Percentiles rank a stretch among this genome's conserved stretches.
Evolutionary conservation across 768 basidiomycete species (phyloP).

Genomic region (Naganishia antarctica): DNA sequence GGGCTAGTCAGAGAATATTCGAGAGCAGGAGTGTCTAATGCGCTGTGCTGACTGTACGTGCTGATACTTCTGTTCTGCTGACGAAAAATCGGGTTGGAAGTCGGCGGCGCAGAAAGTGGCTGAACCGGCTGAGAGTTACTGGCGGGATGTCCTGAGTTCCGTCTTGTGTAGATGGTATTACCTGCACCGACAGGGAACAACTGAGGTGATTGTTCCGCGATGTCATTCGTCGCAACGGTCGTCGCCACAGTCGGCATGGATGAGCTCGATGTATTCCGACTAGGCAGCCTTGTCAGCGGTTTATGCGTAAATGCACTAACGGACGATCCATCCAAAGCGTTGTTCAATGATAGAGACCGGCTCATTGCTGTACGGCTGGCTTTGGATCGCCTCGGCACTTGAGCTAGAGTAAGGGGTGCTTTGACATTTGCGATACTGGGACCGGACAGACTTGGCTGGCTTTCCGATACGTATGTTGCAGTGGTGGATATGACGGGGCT

Average conservation of each 20-base stretch:
- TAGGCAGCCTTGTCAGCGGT: slow-evolving; percentile 13
- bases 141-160: neutral
- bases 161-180: neutral
- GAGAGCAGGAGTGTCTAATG: slow-evolving; percentile 9
- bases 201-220: slow-evolving; percentile 3
- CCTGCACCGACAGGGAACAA: slow-evolving; percentile 13
- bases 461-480: neutral
- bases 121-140: neutral
- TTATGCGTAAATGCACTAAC: slow-evolving; percentile 18
- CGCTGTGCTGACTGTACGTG: neutral
- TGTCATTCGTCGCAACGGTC: neutral
- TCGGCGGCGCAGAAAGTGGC: neutral
- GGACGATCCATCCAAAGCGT: slow-evolving; percentile 5
- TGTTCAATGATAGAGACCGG: slow-evolving; percentile 15
- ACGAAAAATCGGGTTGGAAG: neutral
- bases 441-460: neutral
- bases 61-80: slow-evolving; percentile 2
- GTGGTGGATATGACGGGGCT: too few species aligned
- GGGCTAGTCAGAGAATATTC: slow-evolving; percentile 21
- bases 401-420: slow-evolving; percentile 9
- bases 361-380: slow-evolving; percentile 9
- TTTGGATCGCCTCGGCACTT: slow-evolving; percentile 6
- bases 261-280: neutral
- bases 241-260: neutral
- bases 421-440: slow-evolving; percentile 1